phyloP scores from a whole-genome alignment of 2,329 filamentous ascomycete genomes.

The Calonectria naviculata region DNA sequence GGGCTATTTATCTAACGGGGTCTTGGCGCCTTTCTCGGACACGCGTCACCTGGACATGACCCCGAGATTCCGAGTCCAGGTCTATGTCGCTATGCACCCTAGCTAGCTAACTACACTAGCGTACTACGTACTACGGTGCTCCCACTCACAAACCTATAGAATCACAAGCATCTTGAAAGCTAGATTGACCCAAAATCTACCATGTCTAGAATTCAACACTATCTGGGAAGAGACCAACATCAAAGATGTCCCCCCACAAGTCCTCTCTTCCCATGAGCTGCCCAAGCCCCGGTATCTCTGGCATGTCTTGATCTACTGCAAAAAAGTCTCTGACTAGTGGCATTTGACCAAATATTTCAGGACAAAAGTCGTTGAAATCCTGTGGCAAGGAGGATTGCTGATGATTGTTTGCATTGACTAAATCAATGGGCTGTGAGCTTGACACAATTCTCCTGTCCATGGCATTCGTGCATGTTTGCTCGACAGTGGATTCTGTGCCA shows the following conservation, averaged over 20 bases:
- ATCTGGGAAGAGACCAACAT: background rate
- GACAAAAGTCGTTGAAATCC: background rate
- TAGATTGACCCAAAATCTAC: background rate
- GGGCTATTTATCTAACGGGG: constrained; percentile 12
- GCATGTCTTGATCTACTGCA: constrained; percentile 4
- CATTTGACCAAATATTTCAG: constrained; percentile 9
- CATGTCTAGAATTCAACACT: background rate
- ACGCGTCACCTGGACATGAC: background rate
- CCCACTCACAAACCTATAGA: background rate
- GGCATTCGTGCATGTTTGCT: background rate
- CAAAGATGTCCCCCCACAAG: background rate
- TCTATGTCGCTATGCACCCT: background rate
- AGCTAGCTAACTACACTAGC: background rate
- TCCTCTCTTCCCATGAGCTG: background rate
- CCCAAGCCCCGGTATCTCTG: background rate
- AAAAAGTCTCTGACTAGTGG: constrained; percentile 12
- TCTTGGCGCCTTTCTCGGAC: background rate
- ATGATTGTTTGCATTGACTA: background rate
- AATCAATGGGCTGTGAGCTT: background rate
- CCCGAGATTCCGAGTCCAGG: constrained; percentile 6
- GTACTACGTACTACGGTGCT: background rate
- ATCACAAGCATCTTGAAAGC: background rate
- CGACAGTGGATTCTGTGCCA: background rate
- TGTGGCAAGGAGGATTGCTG: background rate
- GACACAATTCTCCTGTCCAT: background rate